phyloP scores from a whole-genome alignment of 129 eudicot species.

The Flaveria ramosissima region DNA sequence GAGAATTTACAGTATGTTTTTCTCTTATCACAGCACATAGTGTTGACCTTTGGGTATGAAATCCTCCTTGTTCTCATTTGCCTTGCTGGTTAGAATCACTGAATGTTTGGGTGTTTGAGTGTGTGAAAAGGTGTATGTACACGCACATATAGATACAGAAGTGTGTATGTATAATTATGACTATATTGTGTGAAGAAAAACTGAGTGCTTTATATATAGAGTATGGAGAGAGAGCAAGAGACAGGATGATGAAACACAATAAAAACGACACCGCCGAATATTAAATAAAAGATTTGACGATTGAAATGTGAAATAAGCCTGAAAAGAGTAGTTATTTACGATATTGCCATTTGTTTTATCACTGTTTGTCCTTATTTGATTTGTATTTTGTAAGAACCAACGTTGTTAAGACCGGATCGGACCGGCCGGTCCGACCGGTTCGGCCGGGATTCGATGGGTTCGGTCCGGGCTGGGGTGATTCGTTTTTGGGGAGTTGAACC shows the following conservation, averaged over 20 bases:
- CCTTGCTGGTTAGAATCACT: not conserved
- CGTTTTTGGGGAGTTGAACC: no score
- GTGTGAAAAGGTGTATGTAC: not conserved
- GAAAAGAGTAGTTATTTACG: constrained; percentile 10
- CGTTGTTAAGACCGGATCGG: no score
- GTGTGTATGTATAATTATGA: constrained; percentile 22
- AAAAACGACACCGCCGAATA: constrained; percentile 41
- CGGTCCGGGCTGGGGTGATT: no score
- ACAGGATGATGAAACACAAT: constrained; percentile 27
- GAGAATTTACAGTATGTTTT: constrained; percentile 36
- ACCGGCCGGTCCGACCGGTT: no score
- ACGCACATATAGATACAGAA: constrained; percentile 19
- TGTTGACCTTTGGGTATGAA: constrained; percentile 45
- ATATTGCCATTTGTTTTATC: not conserved
- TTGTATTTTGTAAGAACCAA: constrained; percentile 1
- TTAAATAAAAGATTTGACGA: constrained; percentile 27
- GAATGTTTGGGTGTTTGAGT: not conserved
- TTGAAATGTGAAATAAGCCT: not conserved
- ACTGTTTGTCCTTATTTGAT: constrained; percentile 29
- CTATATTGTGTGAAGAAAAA: constrained; percentile 17
- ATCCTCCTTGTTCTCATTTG: constrained; percentile 72
- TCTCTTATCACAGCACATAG: constrained; percentile 34
- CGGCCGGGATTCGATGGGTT: no score
- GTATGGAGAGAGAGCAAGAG: not conserved
- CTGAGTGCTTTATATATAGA: constrained; percentile 32